phyloP scores from a whole-genome alignment of 2,329 filamentous ascomycete species.

The Beauveria varroae region DNA sequence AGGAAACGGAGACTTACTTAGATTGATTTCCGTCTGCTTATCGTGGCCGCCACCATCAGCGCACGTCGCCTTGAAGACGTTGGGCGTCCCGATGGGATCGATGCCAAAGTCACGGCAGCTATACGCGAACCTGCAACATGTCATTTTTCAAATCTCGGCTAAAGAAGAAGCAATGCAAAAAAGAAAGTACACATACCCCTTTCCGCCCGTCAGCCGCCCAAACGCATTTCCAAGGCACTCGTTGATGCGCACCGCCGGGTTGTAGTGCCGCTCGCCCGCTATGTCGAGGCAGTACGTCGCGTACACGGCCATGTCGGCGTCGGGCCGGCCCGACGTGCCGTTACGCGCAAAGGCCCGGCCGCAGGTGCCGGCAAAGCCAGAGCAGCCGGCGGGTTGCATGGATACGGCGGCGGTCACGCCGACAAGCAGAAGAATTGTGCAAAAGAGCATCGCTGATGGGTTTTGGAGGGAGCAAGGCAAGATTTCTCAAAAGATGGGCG shows the following conservation, averaged over 20 bases:
- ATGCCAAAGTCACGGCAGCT: slow-evolving; percentile 6
- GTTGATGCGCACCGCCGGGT: background rate
- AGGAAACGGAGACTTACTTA: background rate
- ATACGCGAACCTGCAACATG: background rate
- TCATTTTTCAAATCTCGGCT: background rate
- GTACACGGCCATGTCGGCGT: background rate
- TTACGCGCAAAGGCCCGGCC: background rate
- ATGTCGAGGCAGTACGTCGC: slow-evolving; percentile 6
- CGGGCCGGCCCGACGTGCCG: slow-evolving; percentile 1
- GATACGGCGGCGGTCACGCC: background rate
- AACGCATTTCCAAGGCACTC: background rate
- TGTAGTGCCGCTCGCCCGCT: slow-evolving; percentile 1
- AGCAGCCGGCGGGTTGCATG: background rate
- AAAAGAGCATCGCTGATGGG: background rate
- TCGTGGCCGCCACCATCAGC: background rate
- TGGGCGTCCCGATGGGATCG: background rate
- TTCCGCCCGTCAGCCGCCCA: background rate
- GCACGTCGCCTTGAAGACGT: background rate
- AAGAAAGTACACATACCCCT: background rate
- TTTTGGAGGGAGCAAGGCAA: too few relatives aligned
- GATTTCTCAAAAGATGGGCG: too few relatives aligned
- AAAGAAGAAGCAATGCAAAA: too few relatives aligned
- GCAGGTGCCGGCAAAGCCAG: background rate
- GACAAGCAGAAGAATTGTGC: too few relatives aligned
- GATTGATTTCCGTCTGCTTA: background rate